phyloP scores from a whole-genome alignment of 2,329 filamentous ascomycete species.

The Cercospora janseana region DNA sequence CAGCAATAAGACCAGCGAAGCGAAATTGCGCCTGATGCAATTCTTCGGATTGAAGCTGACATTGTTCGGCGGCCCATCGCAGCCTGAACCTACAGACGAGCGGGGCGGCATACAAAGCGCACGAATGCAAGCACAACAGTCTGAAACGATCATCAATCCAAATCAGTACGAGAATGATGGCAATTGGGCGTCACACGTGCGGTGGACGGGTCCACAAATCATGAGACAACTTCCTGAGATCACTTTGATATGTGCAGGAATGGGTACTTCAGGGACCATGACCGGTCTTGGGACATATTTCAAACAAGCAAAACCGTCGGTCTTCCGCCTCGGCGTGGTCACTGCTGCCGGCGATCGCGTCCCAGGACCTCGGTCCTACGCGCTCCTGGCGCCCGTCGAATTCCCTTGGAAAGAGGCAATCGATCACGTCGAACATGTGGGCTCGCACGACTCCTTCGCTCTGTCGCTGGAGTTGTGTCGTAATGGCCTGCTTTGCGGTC shows the following conservation, averaged over 20 bases:
- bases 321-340: constrained; percentile 47
- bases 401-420: constrained; percentile 60
- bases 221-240: constrained; percentile 68
- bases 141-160: constrained; percentile 50
- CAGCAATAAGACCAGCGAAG: constrained; percentile 58
- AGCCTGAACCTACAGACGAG: constrained; percentile 55
- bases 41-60: constrained; percentile 58
- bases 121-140: constrained; percentile 43
- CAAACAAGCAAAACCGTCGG: constrained; percentile 47
- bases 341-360: constrained; percentile 58
- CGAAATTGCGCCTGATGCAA: constrained; percentile 56
- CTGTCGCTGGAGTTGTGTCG: constrained; percentile 56
- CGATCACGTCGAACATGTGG: constrained; percentile 57
- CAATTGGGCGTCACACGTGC: constrained; percentile 80
- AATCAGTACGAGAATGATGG: constrained; percentile 87
- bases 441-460: constrained; percentile 54
- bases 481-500: constrained; percentile 59
- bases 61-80: constrained; percentile 59
- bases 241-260: constrained; percentile 82
- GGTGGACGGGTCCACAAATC: constrained; percentile 83
- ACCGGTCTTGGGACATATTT: constrained; percentile 68
- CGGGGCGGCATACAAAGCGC: constrained; percentile 55
- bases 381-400: constrained; percentile 50
- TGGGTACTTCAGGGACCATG: constrained; percentile 90
- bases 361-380: constrained; percentile 57